Conservation (phyloP, 805 yeast species). For the Saturnispora ahearnii region DNA sequence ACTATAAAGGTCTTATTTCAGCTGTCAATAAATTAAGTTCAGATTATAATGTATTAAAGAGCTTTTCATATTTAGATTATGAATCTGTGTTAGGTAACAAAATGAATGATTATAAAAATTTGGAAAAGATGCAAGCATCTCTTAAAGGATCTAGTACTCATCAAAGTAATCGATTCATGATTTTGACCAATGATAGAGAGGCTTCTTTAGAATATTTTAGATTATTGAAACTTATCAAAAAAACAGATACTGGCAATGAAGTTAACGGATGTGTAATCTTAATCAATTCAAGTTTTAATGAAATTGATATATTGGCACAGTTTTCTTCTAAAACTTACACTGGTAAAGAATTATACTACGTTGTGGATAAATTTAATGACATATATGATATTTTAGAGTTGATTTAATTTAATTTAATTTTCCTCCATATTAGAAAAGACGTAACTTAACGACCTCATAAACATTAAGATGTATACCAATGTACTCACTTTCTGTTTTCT, state of each 20-base stretch:
- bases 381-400: slow-evolving; percentile 18
- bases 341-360: slow-evolving; percentile 15
- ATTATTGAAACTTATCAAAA: slow-evolving; percentile 15
- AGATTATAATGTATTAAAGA: neutral
- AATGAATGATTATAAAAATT: slow-evolving; percentile 15
- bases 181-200: slow-evolving; percentile 19
- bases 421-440: no score
- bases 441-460: neutral
- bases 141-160: slow-evolving; percentile 4
- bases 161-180: slow-evolving; percentile 13
- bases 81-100: slow-evolving; percentile 17
- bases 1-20: slow-evolving; percentile 9
- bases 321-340: slow-evolving; percentile 7
- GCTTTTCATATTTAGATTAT: slow-evolving; percentile 11
- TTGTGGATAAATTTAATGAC: slow-evolving; percentile 15
- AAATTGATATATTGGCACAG: neutral
- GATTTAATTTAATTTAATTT: slow-evolving; percentile 2
- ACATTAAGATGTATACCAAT: neutral
- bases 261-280: slow-evolving; percentile 19
- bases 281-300: slow-evolving; percentile 7
- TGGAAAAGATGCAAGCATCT: slow-evolving; percentile 11
- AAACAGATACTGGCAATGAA: slow-evolving; percentile 1
- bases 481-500: no score
- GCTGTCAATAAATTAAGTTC: slow-evolving; percentile 2
- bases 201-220: slow-evolving; percentile 21